These are phyloP conservation scores for Rhizophagus prolifer DNA, from an alignment of 192 early-diverging fungal species.

Conservation along the genomic window DNA sequence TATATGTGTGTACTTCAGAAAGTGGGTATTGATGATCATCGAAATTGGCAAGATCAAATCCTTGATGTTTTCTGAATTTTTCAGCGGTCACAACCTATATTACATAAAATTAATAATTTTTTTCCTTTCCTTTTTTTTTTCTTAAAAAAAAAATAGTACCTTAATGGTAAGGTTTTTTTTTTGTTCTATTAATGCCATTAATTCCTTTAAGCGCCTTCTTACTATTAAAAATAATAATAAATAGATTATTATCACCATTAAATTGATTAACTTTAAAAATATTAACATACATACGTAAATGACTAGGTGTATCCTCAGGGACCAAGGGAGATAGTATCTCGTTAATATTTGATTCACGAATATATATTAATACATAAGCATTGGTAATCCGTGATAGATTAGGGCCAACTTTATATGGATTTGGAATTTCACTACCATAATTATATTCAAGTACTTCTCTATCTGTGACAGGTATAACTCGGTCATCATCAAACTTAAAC, in stretches of 20 bases:
- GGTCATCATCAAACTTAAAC: constrained; percentile 94
- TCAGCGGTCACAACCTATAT: constrained; percentile 64
- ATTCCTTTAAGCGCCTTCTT: constrained; percentile 59
- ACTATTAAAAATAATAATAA: constrained; percentile 20
- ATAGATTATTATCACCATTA: no score
- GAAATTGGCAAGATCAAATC: constrained; percentile 87
- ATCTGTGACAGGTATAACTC: constrained; percentile 75
- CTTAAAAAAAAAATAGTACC: constrained; percentile 31
- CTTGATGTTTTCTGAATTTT: constrained; percentile 68
- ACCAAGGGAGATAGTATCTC: constrained; percentile 67
- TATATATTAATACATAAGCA: constrained; percentile 99
- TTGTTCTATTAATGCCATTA: constrained; percentile 56
- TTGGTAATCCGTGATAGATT: constrained; percentile 49
- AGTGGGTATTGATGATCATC: constrained; percentile 31
- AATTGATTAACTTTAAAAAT: not conserved
- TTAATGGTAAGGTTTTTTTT: constrained; percentile 67
- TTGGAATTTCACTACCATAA: constrained; percentile 66
- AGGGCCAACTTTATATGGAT: no score
- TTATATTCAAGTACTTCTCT: constrained; percentile 93
- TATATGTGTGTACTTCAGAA: constrained; percentile 31
- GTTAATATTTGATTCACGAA: constrained; percentile 75
- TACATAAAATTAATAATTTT: not conserved
- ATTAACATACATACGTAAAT: constrained; percentile 54
- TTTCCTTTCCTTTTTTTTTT: no score
- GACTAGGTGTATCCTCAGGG: constrained; percentile 74